Evolutionary conservation across 495 filamentous ascomycete species (phyloP).

Genomic region (Annulohypoxylon moriforme): DNA sequence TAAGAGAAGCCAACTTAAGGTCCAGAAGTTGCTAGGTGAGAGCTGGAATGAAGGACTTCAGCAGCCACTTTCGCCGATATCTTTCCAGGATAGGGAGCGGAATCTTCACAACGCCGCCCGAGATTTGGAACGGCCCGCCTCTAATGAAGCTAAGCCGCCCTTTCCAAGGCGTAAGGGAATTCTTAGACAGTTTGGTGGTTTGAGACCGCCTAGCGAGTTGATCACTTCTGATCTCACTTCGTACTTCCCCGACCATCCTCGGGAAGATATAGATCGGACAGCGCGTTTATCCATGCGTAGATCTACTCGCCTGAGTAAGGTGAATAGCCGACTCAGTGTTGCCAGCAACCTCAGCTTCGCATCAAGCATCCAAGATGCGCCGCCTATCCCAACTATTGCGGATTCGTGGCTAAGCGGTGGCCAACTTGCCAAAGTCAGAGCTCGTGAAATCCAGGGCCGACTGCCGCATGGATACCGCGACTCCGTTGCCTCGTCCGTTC

Average conservation of each 20-base stretch:
- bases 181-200: slow-evolving; percentile 80
- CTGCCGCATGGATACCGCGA: slow-evolving; percentile 73
- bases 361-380: slow-evolving; percentile 87
- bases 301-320: slow-evolving; percentile 88
- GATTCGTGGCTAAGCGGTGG: slow-evolving; percentile 85
- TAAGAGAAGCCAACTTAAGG: slow-evolving; percentile 77
- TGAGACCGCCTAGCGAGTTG: slow-evolving; percentile 93
- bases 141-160: slow-evolving; percentile 60
- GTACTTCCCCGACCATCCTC: slow-evolving; percentile 95
- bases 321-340: slow-evolving; percentile 90
- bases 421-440: slow-evolving; percentile 61
- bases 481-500: slow-evolving; percentile 85
- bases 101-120: slow-evolving; percentile 71
- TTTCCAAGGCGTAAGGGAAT: slow-evolving; percentile 69
- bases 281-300: slow-evolving; percentile 90
- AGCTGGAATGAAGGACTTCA: slow-evolving; percentile 79
- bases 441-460: slow-evolving; percentile 56
- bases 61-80: slow-evolving; percentile 83
- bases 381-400: slow-evolving; percentile 95
- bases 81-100: slow-evolving; percentile 71
- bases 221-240: slow-evolving; percentile 95
- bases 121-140: slow-evolving; percentile 67
- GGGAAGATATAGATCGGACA: slow-evolving; percentile 92
- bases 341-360: slow-evolving; percentile 94
- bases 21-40: slow-evolving; percentile 86